Evolutionary conservation across 495 filamentous ascomycete species (phyloP), one percentile per base, ranked within the genome.

Genomic region (Alectoria sarmentosa): DNA sequence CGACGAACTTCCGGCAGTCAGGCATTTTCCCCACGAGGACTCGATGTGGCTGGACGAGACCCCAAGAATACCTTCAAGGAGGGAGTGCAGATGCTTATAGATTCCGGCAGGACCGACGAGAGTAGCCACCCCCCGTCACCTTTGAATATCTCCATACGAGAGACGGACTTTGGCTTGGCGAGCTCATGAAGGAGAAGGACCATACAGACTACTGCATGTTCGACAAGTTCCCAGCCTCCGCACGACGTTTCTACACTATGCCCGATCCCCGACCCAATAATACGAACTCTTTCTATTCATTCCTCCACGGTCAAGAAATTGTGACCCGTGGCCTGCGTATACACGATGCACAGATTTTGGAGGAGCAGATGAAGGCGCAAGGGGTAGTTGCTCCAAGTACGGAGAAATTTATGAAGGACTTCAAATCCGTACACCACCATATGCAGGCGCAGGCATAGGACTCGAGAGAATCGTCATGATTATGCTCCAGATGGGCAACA

Each of bases 211-310:
- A 93, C 78, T 97, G 93, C 76, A 86, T 96, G 49, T 84, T 97
- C 60, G 92, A 97, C 83, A 96, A 96, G 70, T 96, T 96, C 74
- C 92, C 92, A 17, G 76, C 82, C 3, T 85, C 86, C 14, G 92
- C 88, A 10, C 83, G 92, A 42, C 92, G 92, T 4, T 97, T 96
- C 77, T 96, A 97, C 69, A 89, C 92, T n/a, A 93, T 96, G 83
- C 89, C 90, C 1, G 92, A 96, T 62, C 82, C 89, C 4, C 76
- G 86, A 96, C 68, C 76, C 83, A 80, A 79, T 4, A 81, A 82
- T 70, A 96, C 92, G 49, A 96, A 96, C 75, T 95, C 92, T 0
- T 97, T 96, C 67, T 92, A 97, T 74, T 93, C 96, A 70, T 96
- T 96, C 77, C 82, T 96, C 60, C 90, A 92, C 15, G 92, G 92